Evolutionary conservation across 2,329 filamentous ascomycete species (phyloP).

Genomic region (Xylariaceae sp.): DNA sequence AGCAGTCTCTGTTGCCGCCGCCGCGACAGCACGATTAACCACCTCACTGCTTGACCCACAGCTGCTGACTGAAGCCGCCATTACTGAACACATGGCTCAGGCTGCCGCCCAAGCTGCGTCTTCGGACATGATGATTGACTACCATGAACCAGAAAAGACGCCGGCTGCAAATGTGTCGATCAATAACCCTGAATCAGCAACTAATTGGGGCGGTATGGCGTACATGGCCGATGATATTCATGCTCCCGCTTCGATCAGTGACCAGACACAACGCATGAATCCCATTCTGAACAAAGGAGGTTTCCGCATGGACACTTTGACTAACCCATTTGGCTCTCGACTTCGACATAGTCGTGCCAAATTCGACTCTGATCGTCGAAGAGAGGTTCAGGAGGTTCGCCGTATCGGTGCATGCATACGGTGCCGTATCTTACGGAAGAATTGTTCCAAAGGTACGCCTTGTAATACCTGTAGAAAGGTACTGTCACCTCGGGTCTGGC

Average conservation of each 20-base stretch:
- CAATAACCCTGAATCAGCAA: conserved; percentile 12
- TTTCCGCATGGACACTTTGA: conserved; percentile 49
- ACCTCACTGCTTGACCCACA: conserved; percentile 53
- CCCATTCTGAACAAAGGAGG: conserved; percentile 41
- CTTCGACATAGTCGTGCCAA: conserved; percentile 52
- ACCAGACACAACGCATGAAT: conserved; percentile 27
- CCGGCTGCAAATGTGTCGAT: conserved; percentile 7
- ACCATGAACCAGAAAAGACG: conserved; percentile 20
- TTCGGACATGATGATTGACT: conserved; percentile 29
- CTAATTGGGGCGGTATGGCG: conserved; percentile 30
- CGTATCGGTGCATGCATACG: conserved; percentile 63
- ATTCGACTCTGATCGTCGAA: conserved; percentile 55
- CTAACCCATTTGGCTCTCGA: conserved; percentile 41
- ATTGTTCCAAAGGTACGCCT: conserved; percentile 60
- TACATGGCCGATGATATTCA: conserved; percentile 31
- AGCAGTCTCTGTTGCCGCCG: conserved; percentile 53
- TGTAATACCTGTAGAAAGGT: conserved; percentile 63
- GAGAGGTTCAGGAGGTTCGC: conserved; percentile 62
- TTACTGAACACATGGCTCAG: conserved; percentile 18
- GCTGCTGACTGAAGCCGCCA: conserved; percentile 27
- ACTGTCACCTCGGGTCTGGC: conserved; percentile 61
- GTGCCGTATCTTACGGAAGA: conserved; percentile 63
- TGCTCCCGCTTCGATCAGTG: conserved; percentile 28
- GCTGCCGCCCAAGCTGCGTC: conserved; percentile 12
- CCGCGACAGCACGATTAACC: conserved; percentile 53